Evolutionary conservation across 768 basidiomycete genomes (phyloP).

Genomic region (Royoungia palumana): DNA sequence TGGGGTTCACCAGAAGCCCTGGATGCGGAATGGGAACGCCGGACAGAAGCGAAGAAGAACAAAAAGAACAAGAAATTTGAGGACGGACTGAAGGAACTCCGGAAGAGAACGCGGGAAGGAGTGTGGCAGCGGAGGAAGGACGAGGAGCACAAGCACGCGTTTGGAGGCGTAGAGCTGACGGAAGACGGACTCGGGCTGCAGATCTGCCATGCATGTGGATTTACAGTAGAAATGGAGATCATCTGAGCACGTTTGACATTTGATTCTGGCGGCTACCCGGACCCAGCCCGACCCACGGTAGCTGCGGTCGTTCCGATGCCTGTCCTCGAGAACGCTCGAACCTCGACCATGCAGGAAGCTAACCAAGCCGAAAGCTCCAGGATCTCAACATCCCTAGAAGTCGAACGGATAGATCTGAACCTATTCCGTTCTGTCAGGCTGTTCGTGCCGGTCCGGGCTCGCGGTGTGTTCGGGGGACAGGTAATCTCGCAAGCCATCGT

Average conservation of each 20-base stretch:
- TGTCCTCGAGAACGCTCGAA: too few species aligned
- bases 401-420: conserved; percentile 74
- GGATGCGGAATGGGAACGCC: conserved; percentile 80
- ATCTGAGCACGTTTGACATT: conserved; percentile 40
- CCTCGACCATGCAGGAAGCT: conserved; percentile 33
- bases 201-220: conserved; percentile 86
- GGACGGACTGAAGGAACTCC: conserved; percentile 78
- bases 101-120: conserved; percentile 82
- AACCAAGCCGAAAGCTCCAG: conserved; percentile 61
- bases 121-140: conserved; percentile 87
- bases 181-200: conserved; percentile 60
- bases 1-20: conserved; percentile 94
- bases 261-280: too few species aligned
- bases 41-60: conserved; percentile 78
- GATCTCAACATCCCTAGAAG: conserved; percentile 71
- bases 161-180: conserved; percentile 55
- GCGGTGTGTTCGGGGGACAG: conserved; percentile 87
- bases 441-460: conserved; percentile 53
- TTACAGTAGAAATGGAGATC: conserved; percentile 86
- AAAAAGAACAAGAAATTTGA: conserved; percentile 96
- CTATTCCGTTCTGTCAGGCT: conserved; percentile 76
- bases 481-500: conserved; percentile 87
- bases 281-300: too few species aligned
- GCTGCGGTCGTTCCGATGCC: too few species aligned
- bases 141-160: conserved; percentile 84